Base-by-base conservation (phyloP, 1,284 basidiomycete species). In the Cystobasidium sp. region DNA sequence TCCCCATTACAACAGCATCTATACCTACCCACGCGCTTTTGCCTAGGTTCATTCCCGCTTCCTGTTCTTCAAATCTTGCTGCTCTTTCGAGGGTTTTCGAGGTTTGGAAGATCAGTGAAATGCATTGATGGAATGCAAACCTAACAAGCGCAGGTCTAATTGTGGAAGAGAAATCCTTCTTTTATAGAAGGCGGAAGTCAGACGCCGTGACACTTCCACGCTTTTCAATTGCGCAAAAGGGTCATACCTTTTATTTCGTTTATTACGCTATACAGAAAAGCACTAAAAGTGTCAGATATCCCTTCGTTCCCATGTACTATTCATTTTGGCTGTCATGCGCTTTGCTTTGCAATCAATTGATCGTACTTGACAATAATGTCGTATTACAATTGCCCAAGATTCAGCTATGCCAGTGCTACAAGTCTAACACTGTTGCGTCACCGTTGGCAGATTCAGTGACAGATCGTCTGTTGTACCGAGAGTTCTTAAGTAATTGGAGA, bases 191-290 rank as follows among this genome's bases (percentile, higher is more conserved):
- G 64, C 64, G 64, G 64, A 66, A 52, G 64, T 66, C 64, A 66
- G 64, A 66, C 64, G 22, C 64, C 64, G 64, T 66, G 39, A 41
- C 49, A 53, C 64, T 66, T 66, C 64, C 64, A 66, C 64, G 64
- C 64, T 66, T 66, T 66, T 66, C 64, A 66, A 66, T 66, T 66
- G 64, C 64, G 43, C 41, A 52, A 41, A n/a, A 24, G 61, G 22
- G 10, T 9, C 39, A 14, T 63, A 22, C 14, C 44, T 44, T 43
- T 8, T 12, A 16, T 14, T 7, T 16, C n/a, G 61, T n/a, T 44
- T 47, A 22, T 37, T 53, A 66, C 64, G 64, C 64, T 52, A 6
- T 66, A 51, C 12, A 51, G 64, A 66, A 66, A 66, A 66, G 64
- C 64, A 66, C 64, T 66, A 66, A 66, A 55, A 66, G 64, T 66